Base-by-base conservation (phyloP, 2,329 filamentous ascomycete genomes). In the Thermoascus crustaceus region DNA sequence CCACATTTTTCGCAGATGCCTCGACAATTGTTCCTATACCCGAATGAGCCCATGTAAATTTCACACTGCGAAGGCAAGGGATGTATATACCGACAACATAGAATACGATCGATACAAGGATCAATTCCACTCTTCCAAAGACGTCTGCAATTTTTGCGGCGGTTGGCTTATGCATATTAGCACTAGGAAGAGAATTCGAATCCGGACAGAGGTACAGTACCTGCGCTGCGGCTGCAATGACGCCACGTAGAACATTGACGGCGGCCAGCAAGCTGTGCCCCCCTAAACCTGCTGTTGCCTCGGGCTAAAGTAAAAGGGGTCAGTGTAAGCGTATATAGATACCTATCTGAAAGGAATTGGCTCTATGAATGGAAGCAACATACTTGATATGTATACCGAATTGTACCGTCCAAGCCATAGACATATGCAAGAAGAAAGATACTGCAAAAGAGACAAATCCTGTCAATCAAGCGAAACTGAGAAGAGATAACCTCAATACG, bases 141-240 rank as follows among this genome's bases (percentile, higher is more conserved):
- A 78, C 71, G 45, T 76, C 77, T 11, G 76, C 73, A 37, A 80
- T 66, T 45, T 78, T 80, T 7, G 75, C 76, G 0, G 72, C 72
- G 0, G 76, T 72, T 19, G 66, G 76, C 59, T 76, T 58, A 18
- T 32, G 4, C 17, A 34, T n/a, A 5, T 24, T 17, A 29, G n/a
- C 4, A 24, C 23, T 23, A 11, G 21, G 17, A 10, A 8, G 18
- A 2, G 16, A 8, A 19, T 8, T 23, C 3, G 9, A 17, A 6
- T 17, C 20, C 30, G 13, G 3, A 18, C 23, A 2, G 11, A 10
- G 8, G 48, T 48, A 32, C n/a, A n/a, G n/a, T 63, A 60, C 57
- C 50, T 64, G 69, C 26, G 71, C 69, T 2, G 74, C 75, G 22
- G 74, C 75, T 5, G 73, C 75, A 41, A 80, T 70, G 18, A 80